Percentiles rank a stretch among this genome's conserved stretches.
phyloP scores from a whole-genome alignment of 2,329 filamentous ascomycete species.

The Alternaria postmessia region DNA sequence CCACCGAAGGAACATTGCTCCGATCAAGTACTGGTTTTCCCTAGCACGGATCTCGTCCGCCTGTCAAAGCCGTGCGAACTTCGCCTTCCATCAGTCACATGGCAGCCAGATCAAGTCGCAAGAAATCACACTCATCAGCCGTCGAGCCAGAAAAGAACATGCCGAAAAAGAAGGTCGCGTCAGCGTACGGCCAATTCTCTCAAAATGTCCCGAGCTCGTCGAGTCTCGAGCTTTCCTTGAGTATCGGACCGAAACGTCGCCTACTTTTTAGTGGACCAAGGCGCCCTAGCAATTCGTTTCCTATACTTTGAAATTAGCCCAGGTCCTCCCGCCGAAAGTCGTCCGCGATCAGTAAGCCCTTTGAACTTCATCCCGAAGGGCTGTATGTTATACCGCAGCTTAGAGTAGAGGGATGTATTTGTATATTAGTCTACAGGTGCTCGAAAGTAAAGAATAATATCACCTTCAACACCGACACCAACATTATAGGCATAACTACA shows the following conservation, averaged over 20 bases:
- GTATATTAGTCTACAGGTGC: slow-evolving; percentile 1
- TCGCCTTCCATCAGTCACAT: not conserved
- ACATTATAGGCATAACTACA: not conserved
- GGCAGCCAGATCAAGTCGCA: not conserved
- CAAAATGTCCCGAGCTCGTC: not conserved
- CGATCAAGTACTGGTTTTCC: not conserved
- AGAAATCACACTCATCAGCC: not conserved
- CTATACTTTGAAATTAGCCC: not conserved
- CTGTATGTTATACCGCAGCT: not conserved
- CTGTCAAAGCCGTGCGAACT: not conserved
- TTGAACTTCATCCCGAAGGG: not conserved
- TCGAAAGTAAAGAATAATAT: not conserved
- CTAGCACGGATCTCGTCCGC: not conserved
- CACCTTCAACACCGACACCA: not conserved
- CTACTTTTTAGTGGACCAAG: not conserved
- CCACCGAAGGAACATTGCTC: not conserved
- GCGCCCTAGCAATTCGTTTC: not conserved
- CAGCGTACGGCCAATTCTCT: not conserved
- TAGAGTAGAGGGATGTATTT: not conserved
- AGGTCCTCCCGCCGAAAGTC: not conserved
- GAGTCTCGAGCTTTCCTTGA: not conserved
- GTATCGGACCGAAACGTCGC: not conserved
- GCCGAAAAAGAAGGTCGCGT: not conserved
- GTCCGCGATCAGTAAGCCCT: not conserved
- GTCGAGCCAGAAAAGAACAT: not conserved